Base-by-base conservation (phyloP, 75 land plant species). In the Pinus albicaulis region DNA sequence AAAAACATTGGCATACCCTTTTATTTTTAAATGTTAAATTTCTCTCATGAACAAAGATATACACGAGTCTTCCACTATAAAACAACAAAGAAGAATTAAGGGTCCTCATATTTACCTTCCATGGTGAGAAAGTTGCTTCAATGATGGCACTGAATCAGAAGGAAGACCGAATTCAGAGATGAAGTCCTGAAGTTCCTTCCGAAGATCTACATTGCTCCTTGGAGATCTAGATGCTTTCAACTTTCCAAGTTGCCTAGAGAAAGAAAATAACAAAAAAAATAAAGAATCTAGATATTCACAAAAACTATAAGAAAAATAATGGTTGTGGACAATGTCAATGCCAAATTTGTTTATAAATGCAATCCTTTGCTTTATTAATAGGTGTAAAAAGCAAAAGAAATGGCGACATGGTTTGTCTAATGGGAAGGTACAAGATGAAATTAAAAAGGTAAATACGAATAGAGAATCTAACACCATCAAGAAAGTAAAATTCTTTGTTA, bases 81-180 rank as follows among this genome's bases (percentile, higher is more conserved):
- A 66, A 41, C 5, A 20, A 34, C 11, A 36, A 66, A 31, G 26
- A 64, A 26, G 19, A 64, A 61, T 11, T 10, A 28, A 63, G 4
- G 38, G 11, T 16, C 28, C 19, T 68, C 48, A 20, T 13, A 38
- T 68, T 68, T 19, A 68, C 71, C 71, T 68, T 68, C 71, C 71
- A 68, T 68, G 71, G 41, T 2, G 20, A 20, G 44, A 36, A 38
- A 68, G 71, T 20, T 68, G 48, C 10, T 68, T 68, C 19, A 38
- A 68, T 68, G 71, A 68, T 8, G 71, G 71, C n/a, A 68, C 71
- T 38, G 71, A 36, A 41, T 68, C 71, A 41, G 48, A 41, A 68
- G 71, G 71, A n/a, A 68, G 71, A 8, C 48, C 70, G 8, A 19
- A 38, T 66, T 31, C 70, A 66, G 44, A 66, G 38, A 66, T 66